phyloP scores from a whole-genome alignment of 2,329 filamentous ascomycete genomes.

The Colletotrichum aenigma region DNA sequence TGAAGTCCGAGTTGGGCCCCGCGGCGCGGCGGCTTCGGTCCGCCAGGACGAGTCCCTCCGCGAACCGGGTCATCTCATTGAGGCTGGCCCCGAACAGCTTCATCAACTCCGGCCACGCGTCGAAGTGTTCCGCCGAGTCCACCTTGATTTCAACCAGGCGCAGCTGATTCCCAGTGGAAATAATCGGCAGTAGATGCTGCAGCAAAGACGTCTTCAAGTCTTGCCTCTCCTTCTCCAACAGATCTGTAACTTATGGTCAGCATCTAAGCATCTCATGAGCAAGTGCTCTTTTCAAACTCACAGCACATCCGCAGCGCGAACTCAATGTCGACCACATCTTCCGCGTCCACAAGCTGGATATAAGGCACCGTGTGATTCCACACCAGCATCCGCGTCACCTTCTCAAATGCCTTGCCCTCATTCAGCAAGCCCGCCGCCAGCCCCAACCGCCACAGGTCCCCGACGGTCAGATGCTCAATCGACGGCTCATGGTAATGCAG shows the following conservation, averaged over 20 bases:
- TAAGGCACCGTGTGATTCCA: constrained; percentile 19
- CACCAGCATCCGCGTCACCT: constrained; percentile 11
- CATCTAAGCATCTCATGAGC: neutral
- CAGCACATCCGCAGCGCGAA: constrained; percentile 19
- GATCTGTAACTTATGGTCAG: constrained; percentile 3
- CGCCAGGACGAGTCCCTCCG: constrained; percentile 9
- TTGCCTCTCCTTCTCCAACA: constrained; percentile 17
- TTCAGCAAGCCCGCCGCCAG: constrained; percentile 17
- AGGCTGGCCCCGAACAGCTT: constrained; percentile 18
- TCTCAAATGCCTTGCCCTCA: constrained; percentile 12
- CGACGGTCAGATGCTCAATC: constrained; percentile 15
- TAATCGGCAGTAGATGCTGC: constrained; percentile 15
- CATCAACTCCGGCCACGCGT: constrained; percentile 20
- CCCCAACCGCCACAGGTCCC: constrained; percentile 14
- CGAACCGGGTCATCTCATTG: constrained; percentile 13
- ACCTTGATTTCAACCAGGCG: constrained; percentile 21
- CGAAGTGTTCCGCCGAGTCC: constrained; percentile 19
- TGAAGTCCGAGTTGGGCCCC: constrained; percentile 13
- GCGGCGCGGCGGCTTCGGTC: constrained; percentile 13
- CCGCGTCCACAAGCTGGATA: constrained; percentile 15
- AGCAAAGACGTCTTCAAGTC: constrained; percentile 18
- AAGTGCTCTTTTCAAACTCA: neutral
- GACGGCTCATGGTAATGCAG: constrained; percentile 16
- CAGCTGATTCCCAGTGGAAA: constrained; percentile 17
- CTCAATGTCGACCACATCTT: constrained; percentile 15